Evolutionary conservation across 2,329 filamentous ascomycete species (phyloP), one percentile per base, ranked within the genome.

Genomic region (Apiospora hydei): DNA sequence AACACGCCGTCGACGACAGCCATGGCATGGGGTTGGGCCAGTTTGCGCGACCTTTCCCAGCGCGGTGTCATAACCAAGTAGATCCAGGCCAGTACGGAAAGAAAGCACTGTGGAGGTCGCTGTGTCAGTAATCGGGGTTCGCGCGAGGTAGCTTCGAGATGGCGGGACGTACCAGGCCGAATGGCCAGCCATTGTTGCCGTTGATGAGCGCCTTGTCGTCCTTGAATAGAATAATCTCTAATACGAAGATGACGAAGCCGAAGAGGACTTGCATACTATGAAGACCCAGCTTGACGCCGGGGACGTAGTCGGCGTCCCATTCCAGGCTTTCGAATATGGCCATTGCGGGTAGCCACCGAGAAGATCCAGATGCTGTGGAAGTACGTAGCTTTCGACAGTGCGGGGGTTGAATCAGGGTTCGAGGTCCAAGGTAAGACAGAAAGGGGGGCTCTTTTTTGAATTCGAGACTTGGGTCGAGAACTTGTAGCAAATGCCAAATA

Each of bases 41-140:
- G 84, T 74, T 85, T 88, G 71, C 88, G 86, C 5, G 91, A 91
- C 74, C 90, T 87, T 67, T 86, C 85, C 79, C 89, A 92, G 70
- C 90, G 86, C 57, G 90, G 90, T 4, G 90, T 88, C 86, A 91
- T 89, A 76, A 88, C 85, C 68, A 92, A 85, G 81, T 89, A 93
- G 73, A 93, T 85, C 84, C 90, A 90, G 64, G 89, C 89, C 0
- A 89, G 90, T 67, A 91, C 84, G 21, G 88, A 87, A 44, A 93
- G 81, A 82, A 92, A 92, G 81, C 89, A 91, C 91, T 93, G 72
- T 70, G 21, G 43, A 30, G 67, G 24, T 30, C 38, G 51, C 69
- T 34, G 24, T 18, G 30, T 57, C n/a, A 64, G 69, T 51, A 41
- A 61, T 24, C 49, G 26, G 21, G 11, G 21, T 43, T 44, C n/a